Conservation (phyloP, 2,329 filamentous ascomycete genomes). For the Clathrospora elynae region DNA sequence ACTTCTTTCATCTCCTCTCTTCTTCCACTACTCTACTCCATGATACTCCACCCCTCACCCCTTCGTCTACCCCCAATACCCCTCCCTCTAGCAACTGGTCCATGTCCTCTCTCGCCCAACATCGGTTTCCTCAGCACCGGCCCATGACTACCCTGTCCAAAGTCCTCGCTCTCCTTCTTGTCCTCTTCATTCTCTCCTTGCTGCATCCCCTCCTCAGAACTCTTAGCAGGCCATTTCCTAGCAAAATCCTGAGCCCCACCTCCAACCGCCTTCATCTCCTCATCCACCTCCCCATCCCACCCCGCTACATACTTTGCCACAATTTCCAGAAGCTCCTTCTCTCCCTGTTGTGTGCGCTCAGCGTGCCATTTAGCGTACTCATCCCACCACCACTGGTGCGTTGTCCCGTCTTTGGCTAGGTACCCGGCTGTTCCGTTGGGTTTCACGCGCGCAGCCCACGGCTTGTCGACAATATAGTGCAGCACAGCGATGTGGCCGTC, state of each 20-base stretch:
- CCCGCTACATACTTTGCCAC: conserved; percentile 34
- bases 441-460: conserved; percentile 55
- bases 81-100: conserved; percentile 28
- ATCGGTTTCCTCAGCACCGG: conserved; percentile 24
- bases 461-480: conserved; percentile 63
- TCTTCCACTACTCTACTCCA: conserved; percentile 16
- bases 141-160: conserved; percentile 14
- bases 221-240: conserved; percentile 30
- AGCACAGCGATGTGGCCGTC: conserved; percentile 56
- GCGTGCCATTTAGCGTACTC: conserved; percentile 51
- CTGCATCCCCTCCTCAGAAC: background rate
- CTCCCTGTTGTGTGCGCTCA: conserved; percentile 29
- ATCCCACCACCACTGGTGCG: conserved; percentile 61
- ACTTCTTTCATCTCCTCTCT: conserved; percentile 8
- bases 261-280: conserved; percentile 41
- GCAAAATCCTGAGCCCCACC: conserved; percentile 41
- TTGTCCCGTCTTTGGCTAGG: conserved; percentile 57
- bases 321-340: conserved; percentile 23
- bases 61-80: conserved; percentile 11
- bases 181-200: background rate
- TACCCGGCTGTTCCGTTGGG: conserved; percentile 54
- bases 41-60: conserved; percentile 25
- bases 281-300: conserved; percentile 24
- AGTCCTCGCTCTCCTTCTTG: conserved; percentile 7
- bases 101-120: conserved; percentile 39